A percentile compares a stretch with the other conserved stretches of the same genome.
These are phyloP conservation scores for Mikania micrantha DNA, from an alignment of 129 eudicot species.

Conservation along the genomic window DNA sequence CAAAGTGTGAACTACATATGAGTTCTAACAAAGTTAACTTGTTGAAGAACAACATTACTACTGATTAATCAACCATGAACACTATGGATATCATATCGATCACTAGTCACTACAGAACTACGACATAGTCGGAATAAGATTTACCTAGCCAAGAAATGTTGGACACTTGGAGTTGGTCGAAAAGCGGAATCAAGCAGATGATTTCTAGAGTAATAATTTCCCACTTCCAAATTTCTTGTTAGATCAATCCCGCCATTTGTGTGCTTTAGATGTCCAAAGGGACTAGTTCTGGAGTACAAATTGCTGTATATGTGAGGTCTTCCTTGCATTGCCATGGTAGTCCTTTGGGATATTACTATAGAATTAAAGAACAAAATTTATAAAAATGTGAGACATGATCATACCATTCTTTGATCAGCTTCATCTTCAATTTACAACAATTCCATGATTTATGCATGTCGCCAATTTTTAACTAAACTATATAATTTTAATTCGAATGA, in stretches of 20 bases:
- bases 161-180: conserved; percentile 23
- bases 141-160: conserved; percentile 29
- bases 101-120: no score
- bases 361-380: neutral
- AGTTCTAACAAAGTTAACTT: no score
- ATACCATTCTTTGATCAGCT: neutral
- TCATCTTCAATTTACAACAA: neutral
- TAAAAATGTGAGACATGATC: neutral
- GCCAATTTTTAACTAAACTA: neutral
- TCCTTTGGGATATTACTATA: conserved; percentile 51
- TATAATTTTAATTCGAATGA: neutral
- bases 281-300: conserved; percentile 34
- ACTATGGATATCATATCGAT: no score
- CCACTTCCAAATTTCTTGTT: conserved; percentile 21
- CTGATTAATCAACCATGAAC: no score
- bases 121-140: no score
- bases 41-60: no score
- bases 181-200: conserved; percentile 15
- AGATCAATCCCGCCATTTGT: conserved; percentile 57
- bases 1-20: neutral
- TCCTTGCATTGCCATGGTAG: conserved; percentile 32
- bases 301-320: conserved; percentile 33
- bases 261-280: conserved; percentile 41
- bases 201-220: conserved; percentile 14
- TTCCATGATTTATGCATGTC: neutral